phyloP scores from a whole-genome alignment of 768 basidiomycete genomes.

The Tulasnella sp. region DNA sequence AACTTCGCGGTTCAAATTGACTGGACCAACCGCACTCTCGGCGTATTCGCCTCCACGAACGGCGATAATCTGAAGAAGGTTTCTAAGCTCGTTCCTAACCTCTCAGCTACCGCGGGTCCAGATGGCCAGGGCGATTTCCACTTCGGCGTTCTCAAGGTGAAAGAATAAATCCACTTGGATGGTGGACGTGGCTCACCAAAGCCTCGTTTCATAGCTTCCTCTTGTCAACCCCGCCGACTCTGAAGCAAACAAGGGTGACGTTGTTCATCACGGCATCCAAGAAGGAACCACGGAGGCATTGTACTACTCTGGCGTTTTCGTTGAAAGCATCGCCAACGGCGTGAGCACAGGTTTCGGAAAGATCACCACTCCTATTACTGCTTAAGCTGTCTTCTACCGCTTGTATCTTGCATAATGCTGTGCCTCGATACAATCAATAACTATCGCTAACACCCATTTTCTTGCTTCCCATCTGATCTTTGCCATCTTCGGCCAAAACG shows the following conservation, averaged over 20 bases:
- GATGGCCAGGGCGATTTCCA: constrained; percentile 53
- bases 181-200: neutral
- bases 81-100: constrained; percentile 38
- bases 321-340: constrained; percentile 33
- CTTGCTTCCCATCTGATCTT: too few species aligned
- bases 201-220: constrained; percentile 38
- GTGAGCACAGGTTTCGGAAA: constrained; percentile 29
- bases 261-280: constrained; percentile 52
- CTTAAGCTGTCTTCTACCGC: neutral
- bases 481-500: too few species aligned
- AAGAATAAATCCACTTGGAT: neutral
- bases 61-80: constrained; percentile 37
- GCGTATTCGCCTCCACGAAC: constrained; percentile 45
- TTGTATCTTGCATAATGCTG: too few species aligned
- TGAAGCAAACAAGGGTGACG: constrained; percentile 43
- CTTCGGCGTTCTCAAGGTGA: constrained; percentile 52
- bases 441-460: too few species aligned
- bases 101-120: constrained; percentile 34
- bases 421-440: too few species aligned
- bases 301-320: constrained; percentile 23
- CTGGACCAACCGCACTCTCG: constrained; percentile 24
- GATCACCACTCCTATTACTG: neutral
- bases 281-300: constrained; percentile 36
- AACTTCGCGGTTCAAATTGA: constrained; percentile 22
- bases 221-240: constrained; percentile 43